Conservation (phyloP, 164 flowering plant species). For the Piper betle region DNA sequence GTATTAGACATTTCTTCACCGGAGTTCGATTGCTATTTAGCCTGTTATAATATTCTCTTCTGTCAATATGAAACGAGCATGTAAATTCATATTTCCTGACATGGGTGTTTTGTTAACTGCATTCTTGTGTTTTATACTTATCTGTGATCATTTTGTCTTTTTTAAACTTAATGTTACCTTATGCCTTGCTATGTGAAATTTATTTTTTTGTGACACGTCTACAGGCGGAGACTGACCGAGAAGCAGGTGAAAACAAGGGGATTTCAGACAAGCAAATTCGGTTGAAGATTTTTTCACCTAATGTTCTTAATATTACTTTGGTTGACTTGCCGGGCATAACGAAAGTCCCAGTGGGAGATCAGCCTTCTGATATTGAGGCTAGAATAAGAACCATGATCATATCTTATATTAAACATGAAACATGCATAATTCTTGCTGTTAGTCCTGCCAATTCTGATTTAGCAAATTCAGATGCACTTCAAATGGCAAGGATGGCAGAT, state of each 20-base stretch:
- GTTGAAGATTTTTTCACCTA: constrained; percentile 26
- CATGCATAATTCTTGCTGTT: constrained; percentile 30
- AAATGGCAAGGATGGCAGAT: constrained; percentile 30
- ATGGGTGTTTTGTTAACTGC: too few relatives aligned
- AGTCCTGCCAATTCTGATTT: constrained; percentile 31
- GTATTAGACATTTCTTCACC: too few relatives aligned
- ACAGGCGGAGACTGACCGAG: constrained; percentile 30
- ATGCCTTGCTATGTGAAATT: background rate
- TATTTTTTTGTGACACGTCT: background rate
- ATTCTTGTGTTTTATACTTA: background rate
- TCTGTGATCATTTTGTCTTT: background rate
- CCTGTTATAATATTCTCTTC: too few relatives aligned
- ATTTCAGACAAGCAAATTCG: constrained; percentile 32
- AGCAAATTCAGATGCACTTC: constrained; percentile 35
- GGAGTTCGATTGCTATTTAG: too few relatives aligned
- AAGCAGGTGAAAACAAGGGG: constrained; percentile 30
- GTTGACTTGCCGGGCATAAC: constrained; percentile 36
- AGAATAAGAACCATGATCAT: constrained; percentile 32
- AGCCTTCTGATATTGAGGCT: constrained; percentile 29
- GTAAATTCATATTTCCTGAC: too few relatives aligned
- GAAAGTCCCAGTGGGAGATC: constrained; percentile 32
- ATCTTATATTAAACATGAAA: constrained; percentile 27
- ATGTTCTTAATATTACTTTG: constrained; percentile 30
- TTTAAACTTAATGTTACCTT: background rate
- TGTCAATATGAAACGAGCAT: too few relatives aligned